Conservation (phyloP, 169 alveolate genomes). For the Eimeria praecox region DNA sequence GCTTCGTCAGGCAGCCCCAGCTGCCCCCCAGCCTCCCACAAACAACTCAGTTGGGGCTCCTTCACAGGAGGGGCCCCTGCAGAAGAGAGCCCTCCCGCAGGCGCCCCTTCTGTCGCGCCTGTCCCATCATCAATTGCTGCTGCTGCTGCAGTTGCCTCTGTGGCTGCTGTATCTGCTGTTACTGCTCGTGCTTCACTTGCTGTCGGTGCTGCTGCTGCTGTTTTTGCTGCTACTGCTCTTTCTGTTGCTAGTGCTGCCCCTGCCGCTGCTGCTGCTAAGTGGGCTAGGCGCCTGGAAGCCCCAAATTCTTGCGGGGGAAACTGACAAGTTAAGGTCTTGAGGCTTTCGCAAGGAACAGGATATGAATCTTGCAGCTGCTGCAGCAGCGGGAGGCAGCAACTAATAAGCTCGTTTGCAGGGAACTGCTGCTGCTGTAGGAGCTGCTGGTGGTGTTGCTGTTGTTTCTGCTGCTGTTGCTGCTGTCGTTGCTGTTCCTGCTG, state of each 20-base stretch:
- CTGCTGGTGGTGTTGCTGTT: background rate
- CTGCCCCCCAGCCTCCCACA: constrained; percentile 26
- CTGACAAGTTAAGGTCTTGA: background rate
- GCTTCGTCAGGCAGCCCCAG: background rate
- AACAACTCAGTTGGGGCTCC: constrained; percentile 15
- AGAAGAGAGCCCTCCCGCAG: no score
- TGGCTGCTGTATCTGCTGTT: background rate
- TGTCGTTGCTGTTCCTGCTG: no score
- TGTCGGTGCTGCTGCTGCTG: background rate
- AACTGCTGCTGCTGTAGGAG: background rate
- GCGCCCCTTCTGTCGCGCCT: background rate
- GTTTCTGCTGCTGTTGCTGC: no score
- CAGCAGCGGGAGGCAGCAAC: constrained; percentile 59
- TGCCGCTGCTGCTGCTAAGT: constrained; percentile 6
- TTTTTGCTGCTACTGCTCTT: background rate
- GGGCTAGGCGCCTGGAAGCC: constrained; percentile 15
- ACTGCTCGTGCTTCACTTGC: no score
- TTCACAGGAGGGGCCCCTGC: no score
- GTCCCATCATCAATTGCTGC: background rate
- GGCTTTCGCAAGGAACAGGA: background rate
- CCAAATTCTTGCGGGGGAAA: background rate
- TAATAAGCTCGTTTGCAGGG: background rate
- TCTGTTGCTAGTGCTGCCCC: constrained; percentile 25
- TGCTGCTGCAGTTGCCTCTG: background rate
- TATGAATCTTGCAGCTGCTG: constrained; percentile 27